These are phyloP conservation scores for Hygrophoropsis aurantiaca DNA, from an alignment of 768 basidiomycete genomes.

Conservation along the genomic window DNA sequence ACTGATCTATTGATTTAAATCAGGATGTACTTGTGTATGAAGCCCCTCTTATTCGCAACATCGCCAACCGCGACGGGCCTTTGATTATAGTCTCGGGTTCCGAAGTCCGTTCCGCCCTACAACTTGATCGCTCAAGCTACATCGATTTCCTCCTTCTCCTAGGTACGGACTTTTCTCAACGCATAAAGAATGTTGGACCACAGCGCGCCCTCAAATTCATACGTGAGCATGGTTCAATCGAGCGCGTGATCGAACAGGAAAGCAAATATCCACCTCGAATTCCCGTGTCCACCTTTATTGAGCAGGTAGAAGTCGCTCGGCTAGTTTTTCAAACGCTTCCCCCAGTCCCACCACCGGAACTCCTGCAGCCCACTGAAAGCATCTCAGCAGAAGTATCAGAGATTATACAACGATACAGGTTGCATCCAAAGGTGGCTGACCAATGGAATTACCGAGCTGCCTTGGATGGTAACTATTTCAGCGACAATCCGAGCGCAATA, in stretches of 20 bases:
- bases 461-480: conserved; percentile 65
- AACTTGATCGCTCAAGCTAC: conserved; percentile 57
- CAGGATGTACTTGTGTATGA: conserved; percentile 84
- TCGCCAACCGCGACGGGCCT: conserved; percentile 60
- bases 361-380: conserved; percentile 33
- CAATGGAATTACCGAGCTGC: conserved; percentile 46
- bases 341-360: conserved; percentile 46
- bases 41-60: conserved; percentile 77
- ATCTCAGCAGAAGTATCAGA: conserved; percentile 44
- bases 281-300: conserved; percentile 53
- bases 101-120: conserved; percentile 56
- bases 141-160: conserved; percentile 86
- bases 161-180: conserved; percentile 88
- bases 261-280: conserved; percentile 52
- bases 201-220: conserved; percentile 75
- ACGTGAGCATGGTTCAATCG: conserved; percentile 68
- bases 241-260: conserved; percentile 57
- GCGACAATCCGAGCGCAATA: conserved; percentile 51
- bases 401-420: conserved; percentile 49
- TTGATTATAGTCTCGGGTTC: conserved; percentile 64
- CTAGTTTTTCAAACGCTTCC: conserved; percentile 67
- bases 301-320: conserved; percentile 62
- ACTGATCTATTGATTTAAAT: conserved; percentile 1
- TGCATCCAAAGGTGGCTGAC: conserved; percentile 41
- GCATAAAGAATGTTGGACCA: conserved; percentile 83